phyloP scores from a whole-genome alignment of 2,329 filamentous ascomycete species.

The Exophiala lecanii-corni region DNA sequence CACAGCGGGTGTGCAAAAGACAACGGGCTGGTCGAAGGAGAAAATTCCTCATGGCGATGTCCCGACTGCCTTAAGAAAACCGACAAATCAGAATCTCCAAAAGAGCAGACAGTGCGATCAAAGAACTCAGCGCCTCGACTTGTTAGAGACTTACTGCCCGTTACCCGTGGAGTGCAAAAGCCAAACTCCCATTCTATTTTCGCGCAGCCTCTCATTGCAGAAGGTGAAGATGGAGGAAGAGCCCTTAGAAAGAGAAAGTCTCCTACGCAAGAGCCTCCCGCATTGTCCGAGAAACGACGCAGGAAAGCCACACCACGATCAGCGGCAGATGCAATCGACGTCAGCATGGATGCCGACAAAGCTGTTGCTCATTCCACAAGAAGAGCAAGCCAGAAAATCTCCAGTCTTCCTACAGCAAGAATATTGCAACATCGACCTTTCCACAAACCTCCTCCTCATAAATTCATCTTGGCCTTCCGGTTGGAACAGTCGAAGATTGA shows the following conservation, averaged over 20 bases:
- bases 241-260: constrained; percentile 80
- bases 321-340: constrained; percentile 26
- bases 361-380: constrained; percentile 32
- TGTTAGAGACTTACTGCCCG: constrained; percentile 67
- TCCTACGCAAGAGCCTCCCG: constrained; percentile 55
- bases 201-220: constrained; percentile 26
- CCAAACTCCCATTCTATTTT: constrained; percentile 74
- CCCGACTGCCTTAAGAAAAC: constrained; percentile 42
- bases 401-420: constrained; percentile 19
- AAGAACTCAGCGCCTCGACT: constrained; percentile 61
- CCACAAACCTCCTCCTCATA: constrained; percentile 35
- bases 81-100: constrained; percentile 41
- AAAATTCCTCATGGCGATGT: constrained; percentile 26
- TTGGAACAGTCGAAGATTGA: constrained; percentile 56
- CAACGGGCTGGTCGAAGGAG: constrained; percentile 56
- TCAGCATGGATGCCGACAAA: constrained; percentile 12
- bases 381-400: constrained; percentile 35
- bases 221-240: constrained; percentile 61
- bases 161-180: constrained; percentile 59
- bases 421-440: constrained; percentile 27
- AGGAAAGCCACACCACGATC: constrained; percentile 21
- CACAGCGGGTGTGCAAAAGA: constrained; percentile 85
- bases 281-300: constrained; percentile 20
- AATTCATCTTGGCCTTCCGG: constrained; percentile 56
- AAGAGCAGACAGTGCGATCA: constrained; percentile 39